Base-by-base conservation (phyloP, 2,329 filamentous ascomycete species). In the Allantophomopsis cytisporea region DNA sequence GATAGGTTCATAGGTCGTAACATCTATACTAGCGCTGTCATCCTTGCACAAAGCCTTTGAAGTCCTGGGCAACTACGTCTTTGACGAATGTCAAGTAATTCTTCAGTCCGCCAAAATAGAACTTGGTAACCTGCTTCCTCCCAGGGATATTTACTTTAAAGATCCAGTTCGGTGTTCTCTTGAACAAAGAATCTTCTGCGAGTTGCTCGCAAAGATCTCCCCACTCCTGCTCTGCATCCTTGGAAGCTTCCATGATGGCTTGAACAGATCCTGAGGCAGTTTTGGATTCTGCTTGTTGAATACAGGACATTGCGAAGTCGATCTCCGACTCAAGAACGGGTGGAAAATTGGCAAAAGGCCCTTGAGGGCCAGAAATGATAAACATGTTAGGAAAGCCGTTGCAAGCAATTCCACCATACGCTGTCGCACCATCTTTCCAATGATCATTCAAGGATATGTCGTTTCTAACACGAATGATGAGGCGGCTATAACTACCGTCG, bases 361-460 rank as follows among this genome's bases (percentile, higher is more conserved):
- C 59, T 37, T 60, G 50, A 0, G 62, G 63, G 0, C 62, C 63
- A 3, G 45, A 39, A 11, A 63, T 48, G 48, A 61, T 58, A 44
- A 68, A 60, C 42, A 68, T 48, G 43, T 68, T 67, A 0, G 65
- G 65, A 40, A 63, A 67, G 1, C 56, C 50, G 1, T 54, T 42
- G 1, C 59, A 52, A 2, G 49, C 47, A 5, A 64, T 42, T 0
- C 65, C 65, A 0, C 66, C 50, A 43, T 63, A 64, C 0, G 58
- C 52, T 12, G 44, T 52, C 10, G 55, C 51, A 5, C 52, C 55
- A 2, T 46, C 42, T 2, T 52, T 20, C 62, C 61, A 61, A 18
- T 47, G 39, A 1, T 61, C 51, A 20, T 50, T 54, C 31, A 61
- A 43, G 1, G 43, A 52, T n/a, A 43, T 21, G 4, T 50, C 53